Base-by-base conservation (phyloP, 805 yeast genomes). In the Wilhelminamyces savonicus region DNA sequence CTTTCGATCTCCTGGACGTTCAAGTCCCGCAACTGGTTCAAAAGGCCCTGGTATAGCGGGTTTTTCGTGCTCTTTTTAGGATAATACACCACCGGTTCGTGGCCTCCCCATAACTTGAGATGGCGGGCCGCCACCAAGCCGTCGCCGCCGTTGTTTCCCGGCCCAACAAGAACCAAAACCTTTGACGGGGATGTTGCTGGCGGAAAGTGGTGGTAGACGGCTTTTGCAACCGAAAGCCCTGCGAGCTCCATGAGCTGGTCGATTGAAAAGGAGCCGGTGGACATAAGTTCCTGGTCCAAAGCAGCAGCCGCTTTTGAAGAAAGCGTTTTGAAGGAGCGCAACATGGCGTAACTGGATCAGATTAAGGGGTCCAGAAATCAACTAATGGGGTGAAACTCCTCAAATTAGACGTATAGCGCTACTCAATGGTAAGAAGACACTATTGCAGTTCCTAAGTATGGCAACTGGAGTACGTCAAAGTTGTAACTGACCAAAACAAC, bases 91-190 rank as follows among this genome's bases (percentile, higher is more conserved):
- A 71, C 59, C 2, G 97, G 95, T 4, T 62, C 59, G 51, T 78
- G 85, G 2, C 92, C 92, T 7, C 57, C 57, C 66, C 92, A 76
- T 9, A 87, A 58, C 41, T 75, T 74, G 39, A 92, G 62, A 52
- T 92, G 98, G 24, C 98, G 69, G 2, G 97, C 95, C 17, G 96
- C 94, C 2, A 92, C 98, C 10, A 92, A 61, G 0, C 97, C 98
- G 57, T 92, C 98, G 2, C 97, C 98, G 2, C 95, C 90, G 49
- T 92, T 92, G 49, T 92, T 92, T 2, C 98, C 98, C 0, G 97
- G 97, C 0, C 98, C 98, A 8, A 80, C 86, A 4, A 92, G 62
- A 2, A 92, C 71, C 24, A 88, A 59, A 2, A 87, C 78, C 24
- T 51, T 44, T 9, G 50, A 32, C n/a, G 15, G 14, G 7, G 33